A percentile compares a stretch with the other conserved stretches of the same genome.
Conservation (phyloP, 1,139 yeast genomes). For the Nematodospora anomalae region DNA sequence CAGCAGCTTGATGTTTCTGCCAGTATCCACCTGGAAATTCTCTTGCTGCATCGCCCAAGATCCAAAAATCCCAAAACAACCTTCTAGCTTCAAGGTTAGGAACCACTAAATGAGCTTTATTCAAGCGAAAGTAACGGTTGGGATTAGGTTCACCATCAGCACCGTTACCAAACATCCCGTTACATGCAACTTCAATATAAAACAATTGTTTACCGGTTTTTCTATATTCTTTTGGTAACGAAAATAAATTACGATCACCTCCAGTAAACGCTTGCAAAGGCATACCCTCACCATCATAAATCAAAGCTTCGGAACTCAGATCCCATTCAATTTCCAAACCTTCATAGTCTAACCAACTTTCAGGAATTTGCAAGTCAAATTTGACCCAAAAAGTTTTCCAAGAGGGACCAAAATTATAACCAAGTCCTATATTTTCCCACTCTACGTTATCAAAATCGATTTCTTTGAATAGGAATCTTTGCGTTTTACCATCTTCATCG, state of each 20-base stretch:
- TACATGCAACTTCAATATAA: slow-evolving; percentile 88
- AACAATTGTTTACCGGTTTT: slow-evolving; percentile 45
- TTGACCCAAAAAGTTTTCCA: slow-evolving; percentile 98
- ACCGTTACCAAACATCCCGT: slow-evolving; percentile 92
- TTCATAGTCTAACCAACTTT: slow-evolving; percentile 50
- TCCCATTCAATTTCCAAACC: slow-evolving; percentile 81
- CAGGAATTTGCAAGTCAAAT: slow-evolving; percentile 61
- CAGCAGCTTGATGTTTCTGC: slow-evolving; percentile 84
- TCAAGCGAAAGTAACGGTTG: slow-evolving; percentile 66
- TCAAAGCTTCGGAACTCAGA: slow-evolving; percentile 79
- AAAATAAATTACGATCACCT: slow-evolving; percentile 75
- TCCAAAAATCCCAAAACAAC: slow-evolving; percentile 79
- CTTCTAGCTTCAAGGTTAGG: slow-evolving; percentile 83
- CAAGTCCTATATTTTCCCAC: slow-evolving; percentile 64
- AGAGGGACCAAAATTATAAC: slow-evolving; percentile 87
- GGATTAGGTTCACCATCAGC: slow-evolving; percentile 58
- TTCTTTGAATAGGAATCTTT: slow-evolving; percentile 75
- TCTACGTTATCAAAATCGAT: slow-evolving; percentile 43
- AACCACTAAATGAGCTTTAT: slow-evolving; percentile 72
- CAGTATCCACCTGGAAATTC: slow-evolving; percentile 73
- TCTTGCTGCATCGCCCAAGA: slow-evolving; percentile 86
- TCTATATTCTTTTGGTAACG: slow-evolving; percentile 57
- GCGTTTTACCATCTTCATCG: slow-evolving; percentile 46
- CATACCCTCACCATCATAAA: slow-evolving; percentile 63
- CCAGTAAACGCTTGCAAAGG: slow-evolving; percentile 88